These are phyloP conservation scores for Neofusicoccum kwambonambiense DNA, from an alignment of 2,329 filamentous ascomycete genomes.

Conservation along the genomic window DNA sequence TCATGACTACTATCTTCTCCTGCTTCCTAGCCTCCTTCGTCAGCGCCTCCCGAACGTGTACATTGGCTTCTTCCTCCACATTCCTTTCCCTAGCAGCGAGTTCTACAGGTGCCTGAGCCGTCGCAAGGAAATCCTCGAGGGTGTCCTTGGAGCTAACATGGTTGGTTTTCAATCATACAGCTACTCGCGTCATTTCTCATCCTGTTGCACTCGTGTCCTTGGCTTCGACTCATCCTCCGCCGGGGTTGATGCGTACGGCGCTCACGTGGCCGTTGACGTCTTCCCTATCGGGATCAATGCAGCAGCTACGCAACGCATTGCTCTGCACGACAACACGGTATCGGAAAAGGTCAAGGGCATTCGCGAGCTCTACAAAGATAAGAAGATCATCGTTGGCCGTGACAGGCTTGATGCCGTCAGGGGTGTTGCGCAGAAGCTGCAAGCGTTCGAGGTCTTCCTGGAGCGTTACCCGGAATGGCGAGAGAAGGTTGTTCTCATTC, in stretches of 20 bases:
- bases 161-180: constrained; percentile 95
- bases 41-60: constrained; percentile 86
- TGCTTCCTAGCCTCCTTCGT: constrained; percentile 83
- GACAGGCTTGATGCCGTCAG: constrained; percentile 91
- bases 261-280: constrained; percentile 85
- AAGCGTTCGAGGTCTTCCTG: constrained; percentile 90
- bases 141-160: constrained; percentile 86
- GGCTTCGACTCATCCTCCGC: constrained; percentile 84
- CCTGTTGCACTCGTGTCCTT: constrained; percentile 86
- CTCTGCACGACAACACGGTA: constrained; percentile 69
- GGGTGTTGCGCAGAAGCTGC: constrained; percentile 92
- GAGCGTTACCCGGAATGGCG: constrained; percentile 89
- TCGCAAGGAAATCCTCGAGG: constrained; percentile 86
- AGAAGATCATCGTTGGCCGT: constrained; percentile 92
- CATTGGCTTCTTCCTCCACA: constrained; percentile 91
- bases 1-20: constrained; percentile 90
- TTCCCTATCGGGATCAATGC: constrained; percentile 95
- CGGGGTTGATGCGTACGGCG: constrained; percentile 85
- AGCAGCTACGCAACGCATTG: constrained; percentile 70
- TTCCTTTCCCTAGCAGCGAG: constrained; percentile 93
- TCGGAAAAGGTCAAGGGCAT: constrained; percentile 71
- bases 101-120: constrained; percentile 86
- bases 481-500: constrained; percentile 88
- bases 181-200: constrained; percentile 91
- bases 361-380: constrained; percentile 75